These are phyloP conservation scores for Lachancea sp. DNA, from an alignment of 805 yeast genomes.

Conservation along the genomic window DNA sequence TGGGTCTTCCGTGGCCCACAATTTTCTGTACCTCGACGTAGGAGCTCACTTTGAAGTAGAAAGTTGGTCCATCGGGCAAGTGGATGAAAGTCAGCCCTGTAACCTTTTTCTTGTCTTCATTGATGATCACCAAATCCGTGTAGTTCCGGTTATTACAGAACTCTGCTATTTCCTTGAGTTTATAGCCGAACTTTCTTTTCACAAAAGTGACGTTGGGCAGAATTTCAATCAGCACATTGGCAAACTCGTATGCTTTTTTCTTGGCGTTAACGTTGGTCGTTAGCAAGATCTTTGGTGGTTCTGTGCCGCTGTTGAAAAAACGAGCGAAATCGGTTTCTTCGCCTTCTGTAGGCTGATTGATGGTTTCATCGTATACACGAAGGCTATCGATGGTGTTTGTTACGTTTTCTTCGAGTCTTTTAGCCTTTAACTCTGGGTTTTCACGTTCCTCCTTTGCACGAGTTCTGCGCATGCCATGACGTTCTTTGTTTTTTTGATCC, in stretches of 20 bases:
- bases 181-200: conserved; percentile 77
- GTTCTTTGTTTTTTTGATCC: conserved; percentile 66
- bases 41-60: conserved; percentile 80
- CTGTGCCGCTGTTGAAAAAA: conserved; percentile 52
- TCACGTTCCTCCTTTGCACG: conserved; percentile 83
- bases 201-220: conserved; percentile 82
- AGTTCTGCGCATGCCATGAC: conserved; percentile 70
- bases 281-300: conserved; percentile 78
- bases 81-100: conserved; percentile 91
- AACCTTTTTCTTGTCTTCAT: conserved; percentile 89
- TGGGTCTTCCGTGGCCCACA: conserved; percentile 83
- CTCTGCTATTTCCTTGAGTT: conserved; percentile 80
- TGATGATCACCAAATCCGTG: conserved; percentile 82
- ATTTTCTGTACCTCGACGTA: conserved; percentile 69
- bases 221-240: conserved; percentile 76
- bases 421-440: conserved; percentile 75
- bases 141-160: conserved; percentile 76
- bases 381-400: conserved; percentile 80
- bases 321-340: conserved; percentile 31
- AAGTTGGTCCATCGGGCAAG: conserved; percentile 92
- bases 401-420: conserved; percentile 69
- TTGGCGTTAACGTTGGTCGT: conserved; percentile 87
- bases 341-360: conserved; percentile 40
- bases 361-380: conserved; percentile 83
- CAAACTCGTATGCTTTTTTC: conserved; percentile 83